A percentile compares a stretch with the other conserved stretches of the same genome.
These are phyloP conservation scores for Aspergillus caelatus DNA, from an alignment of 2,329 filamentous ascomycete genomes.

Conservation along the genomic window DNA sequence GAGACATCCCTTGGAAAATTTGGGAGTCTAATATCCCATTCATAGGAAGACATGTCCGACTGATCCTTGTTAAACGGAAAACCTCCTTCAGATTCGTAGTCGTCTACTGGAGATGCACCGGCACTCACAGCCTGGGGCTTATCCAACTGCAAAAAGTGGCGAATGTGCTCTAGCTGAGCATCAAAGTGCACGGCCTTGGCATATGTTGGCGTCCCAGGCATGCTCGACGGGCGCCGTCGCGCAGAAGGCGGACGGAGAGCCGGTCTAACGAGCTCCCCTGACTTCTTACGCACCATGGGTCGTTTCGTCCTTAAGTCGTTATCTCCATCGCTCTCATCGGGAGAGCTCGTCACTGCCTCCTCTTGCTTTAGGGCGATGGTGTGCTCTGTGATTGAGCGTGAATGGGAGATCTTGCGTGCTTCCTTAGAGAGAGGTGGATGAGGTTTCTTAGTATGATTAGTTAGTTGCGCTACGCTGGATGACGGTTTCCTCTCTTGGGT, in stretches of 20 bases:
- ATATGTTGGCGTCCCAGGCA: slow-evolving; percentile 95
- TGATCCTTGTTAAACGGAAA: slow-evolving; percentile 76
- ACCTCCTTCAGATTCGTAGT: slow-evolving; percentile 82
- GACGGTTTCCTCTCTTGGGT: slow-evolving; percentile 20
- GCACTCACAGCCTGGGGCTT: slow-evolving; percentile 94
- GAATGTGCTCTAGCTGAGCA: slow-evolving; percentile 90
- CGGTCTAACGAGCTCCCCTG: slow-evolving; percentile 91
- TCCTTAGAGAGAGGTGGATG: slow-evolving; percentile 53
- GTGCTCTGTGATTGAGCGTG: slow-evolving; percentile 61
- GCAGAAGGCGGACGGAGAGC: slow-evolving; percentile 76
- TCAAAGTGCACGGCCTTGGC: slow-evolving; percentile 99
- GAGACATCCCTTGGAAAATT: slow-evolving; percentile 77
- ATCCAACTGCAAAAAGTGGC: slow-evolving; percentile 93
- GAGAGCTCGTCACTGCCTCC: slow-evolving; percentile 47
- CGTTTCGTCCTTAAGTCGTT: slow-evolving; percentile 71
- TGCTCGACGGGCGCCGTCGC: slow-evolving; percentile 84
- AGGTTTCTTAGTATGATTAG: slow-evolving; percentile 22
- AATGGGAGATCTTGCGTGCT: slow-evolving; percentile 64
- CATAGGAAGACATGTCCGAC: slow-evolving; percentile 58
- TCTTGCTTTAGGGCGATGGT: slow-evolving; percentile 51
- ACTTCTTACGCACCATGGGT: slow-evolving; percentile 97
- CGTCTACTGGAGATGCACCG: slow-evolving; percentile 86
- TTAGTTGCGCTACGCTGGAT: slow-evolving; percentile 34
- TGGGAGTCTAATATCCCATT: slow-evolving; percentile 84
- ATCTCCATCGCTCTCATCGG: slow-evolving; percentile 56